Conservation (phyloP, 2,329 filamentous ascomycete genomes). For the Esteya vermicola region DNA sequence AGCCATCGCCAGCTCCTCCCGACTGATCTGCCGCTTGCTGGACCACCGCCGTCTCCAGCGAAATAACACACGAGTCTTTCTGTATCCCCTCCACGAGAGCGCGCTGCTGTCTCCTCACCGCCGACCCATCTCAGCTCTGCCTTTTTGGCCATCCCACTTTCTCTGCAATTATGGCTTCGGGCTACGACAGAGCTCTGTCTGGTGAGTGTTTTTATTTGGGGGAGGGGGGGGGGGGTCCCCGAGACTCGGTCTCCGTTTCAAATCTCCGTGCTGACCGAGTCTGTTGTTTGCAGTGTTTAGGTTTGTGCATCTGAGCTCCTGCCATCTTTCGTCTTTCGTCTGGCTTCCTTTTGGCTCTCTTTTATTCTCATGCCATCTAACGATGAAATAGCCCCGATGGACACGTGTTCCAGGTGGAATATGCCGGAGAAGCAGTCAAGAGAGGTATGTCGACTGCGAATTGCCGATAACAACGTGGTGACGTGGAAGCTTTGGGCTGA, state of each 20-base stretch:
- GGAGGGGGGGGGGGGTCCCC: too few relatives aligned
- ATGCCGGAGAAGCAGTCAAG: slow-evolving; percentile 97
- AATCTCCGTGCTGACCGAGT: slow-evolving; percentile 25
- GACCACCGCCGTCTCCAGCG: too few relatives aligned
- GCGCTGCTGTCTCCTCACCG: not conserved
- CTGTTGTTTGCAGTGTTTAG: slow-evolving; percentile 57
- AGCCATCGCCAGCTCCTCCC: not conserved
- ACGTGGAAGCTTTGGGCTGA: not conserved
- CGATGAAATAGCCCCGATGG: slow-evolving; percentile 68
- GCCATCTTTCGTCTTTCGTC: not conserved
- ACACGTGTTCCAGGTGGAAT: slow-evolving; percentile 99
- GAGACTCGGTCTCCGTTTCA: too few relatives aligned
- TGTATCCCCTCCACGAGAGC: not conserved
- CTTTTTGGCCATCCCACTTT: not conserved
- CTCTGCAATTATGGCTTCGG: slow-evolving; percentile 55
- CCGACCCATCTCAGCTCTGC: not conserved
- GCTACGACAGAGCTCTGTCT: slow-evolving; percentile 98
- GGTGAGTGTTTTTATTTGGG: slow-evolving; percentile 43
- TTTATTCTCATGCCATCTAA: not conserved
- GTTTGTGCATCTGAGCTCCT: slow-evolving; percentile 29
- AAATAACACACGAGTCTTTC: not conserved
- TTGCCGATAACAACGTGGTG: not conserved
- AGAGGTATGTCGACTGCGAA: slow-evolving; percentile 46
- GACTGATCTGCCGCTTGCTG: too few relatives aligned
- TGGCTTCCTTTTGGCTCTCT: slow-evolving; percentile 1